A percentile compares a stretch with the other conserved stretches of the same genome.
phyloP scores from a whole-genome alignment of 164 flowering plant species.

The Stephania japonica region DNA sequence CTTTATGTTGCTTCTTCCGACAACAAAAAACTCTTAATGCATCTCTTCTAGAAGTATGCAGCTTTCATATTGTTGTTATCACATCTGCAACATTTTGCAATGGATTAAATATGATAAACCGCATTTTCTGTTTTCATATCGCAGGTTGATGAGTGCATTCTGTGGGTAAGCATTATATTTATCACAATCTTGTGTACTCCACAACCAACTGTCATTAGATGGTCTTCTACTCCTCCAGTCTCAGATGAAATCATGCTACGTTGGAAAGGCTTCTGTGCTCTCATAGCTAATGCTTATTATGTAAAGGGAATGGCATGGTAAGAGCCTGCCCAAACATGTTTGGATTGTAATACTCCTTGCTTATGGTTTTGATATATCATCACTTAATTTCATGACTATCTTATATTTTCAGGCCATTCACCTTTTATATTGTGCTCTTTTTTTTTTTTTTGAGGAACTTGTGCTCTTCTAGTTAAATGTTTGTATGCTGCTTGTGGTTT shows the following conservation, averaged over 20 bases:
- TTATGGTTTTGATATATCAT: background rate
- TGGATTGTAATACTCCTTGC: background rate
- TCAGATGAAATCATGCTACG: slow-evolving; percentile 54
- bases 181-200: slow-evolving; percentile 95
- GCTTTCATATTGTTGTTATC: background rate
- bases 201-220: slow-evolving; percentile 86
- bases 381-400: background rate
- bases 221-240: slow-evolving; percentile 85
- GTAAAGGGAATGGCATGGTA: slow-evolving; percentile 95
- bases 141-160: slow-evolving; percentile 89
- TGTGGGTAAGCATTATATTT: slow-evolving; percentile 91
- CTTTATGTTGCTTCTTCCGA: background rate
- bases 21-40: background rate
- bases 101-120: background rate
- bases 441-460: no score
- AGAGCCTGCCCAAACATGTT: slow-evolving; percentile 13
- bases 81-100: background rate
- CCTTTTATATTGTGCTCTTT: background rate
- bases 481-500: background rate
- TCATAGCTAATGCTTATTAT: slow-evolving; percentile 93
- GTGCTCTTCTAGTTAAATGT: background rate
- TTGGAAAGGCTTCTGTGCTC: slow-evolving; percentile 94
- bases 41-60: background rate
- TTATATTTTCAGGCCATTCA: background rate
- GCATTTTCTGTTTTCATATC: slow-evolving; percentile 6